Evolutionary conservation across 1,284 basidiomycete species (phyloP).

Genomic region (Crucibulum cyathiforme): DNA sequence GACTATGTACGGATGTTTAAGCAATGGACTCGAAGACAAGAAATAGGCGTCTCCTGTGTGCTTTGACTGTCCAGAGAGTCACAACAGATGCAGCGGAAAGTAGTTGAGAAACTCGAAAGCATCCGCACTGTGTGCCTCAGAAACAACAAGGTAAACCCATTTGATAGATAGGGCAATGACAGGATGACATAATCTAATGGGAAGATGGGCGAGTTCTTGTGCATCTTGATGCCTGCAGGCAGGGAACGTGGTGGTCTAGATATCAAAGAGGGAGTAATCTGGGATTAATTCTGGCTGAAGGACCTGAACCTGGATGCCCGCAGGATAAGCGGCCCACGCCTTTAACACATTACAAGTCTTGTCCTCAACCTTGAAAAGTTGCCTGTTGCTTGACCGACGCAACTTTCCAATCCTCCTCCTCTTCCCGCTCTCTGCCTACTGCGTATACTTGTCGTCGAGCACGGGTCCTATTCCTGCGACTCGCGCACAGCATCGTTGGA

Average conservation of each 20-base stretch:
- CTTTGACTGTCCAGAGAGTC: too few relatives aligned
- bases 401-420: slow-evolving; percentile 38
- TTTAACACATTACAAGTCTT: slow-evolving; percentile 50
- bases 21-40: too few relatives aligned
- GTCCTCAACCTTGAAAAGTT: slow-evolving; percentile 55
- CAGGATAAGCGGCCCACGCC: slow-evolving; percentile 57
- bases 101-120: too few relatives aligned
- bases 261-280: slow-evolving; percentile 56
- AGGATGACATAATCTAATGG: slow-evolving; percentile 40
- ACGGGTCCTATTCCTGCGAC: slow-evolving; percentile 30
- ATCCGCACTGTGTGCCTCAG: background rate
- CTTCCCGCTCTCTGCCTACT: slow-evolving; percentile 30
- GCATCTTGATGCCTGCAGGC: slow-evolving; percentile 67
- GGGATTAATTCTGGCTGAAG: slow-evolving; percentile 50
- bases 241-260: slow-evolving; percentile 64
- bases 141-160: slow-evolving; percentile 2
- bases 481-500: slow-evolving; percentile 24
- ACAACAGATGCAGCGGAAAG: too few relatives aligned
- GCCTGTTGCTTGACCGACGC: slow-evolving; percentile 44
- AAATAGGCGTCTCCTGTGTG: too few relatives aligned
- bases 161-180: slow-evolving; percentile 14
- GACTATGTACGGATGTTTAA: too few relatives aligned
- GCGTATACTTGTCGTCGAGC: slow-evolving; percentile 28
- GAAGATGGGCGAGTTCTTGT: slow-evolving; percentile 34
- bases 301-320: slow-evolving; percentile 45